Evolutionary conservation across 768 basidiomycete genomes (phyloP), one percentile per base, ranked within the genome.

Genomic region (Lentinula sp.): DNA sequence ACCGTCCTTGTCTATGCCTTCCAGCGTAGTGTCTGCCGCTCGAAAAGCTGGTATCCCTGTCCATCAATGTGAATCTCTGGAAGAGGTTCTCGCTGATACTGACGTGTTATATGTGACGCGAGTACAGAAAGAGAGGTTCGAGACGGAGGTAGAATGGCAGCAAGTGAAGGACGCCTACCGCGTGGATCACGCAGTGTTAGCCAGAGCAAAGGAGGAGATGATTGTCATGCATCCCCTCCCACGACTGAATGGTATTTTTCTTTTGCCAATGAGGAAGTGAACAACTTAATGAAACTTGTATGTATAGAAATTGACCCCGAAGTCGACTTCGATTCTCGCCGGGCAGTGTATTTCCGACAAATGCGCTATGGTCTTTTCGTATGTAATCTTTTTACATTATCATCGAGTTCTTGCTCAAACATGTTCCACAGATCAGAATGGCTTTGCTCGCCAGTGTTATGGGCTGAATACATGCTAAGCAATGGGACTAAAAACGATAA

Each of bases 211-310:
- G 77, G 89, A 93, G 64, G 91, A 95, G 57, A 93, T 97, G 87
- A 98, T 98, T 61, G 94, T 98, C 65, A 96, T 99, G 95, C 97
- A 99, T 73, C 97, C 97, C n/a, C 79, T 99, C 21, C 97, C 97
- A 13, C 76, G 97, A 68, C 86, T 96, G 55, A 93, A 92, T 62
- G 92, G 92, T 87, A 65, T 64, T 84, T 18, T 37, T 52, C 4
- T 31, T 43, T 7, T 40, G 9, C 23, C 11, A 21, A 34, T 11
- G 13, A 28, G 31, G n/a, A 16, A 15, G 32, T 31, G 18, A n/a
- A 16, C 9, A 18, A 21, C 28, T n/a, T 9, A 62, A 60, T 68
- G 60, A 70, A 61, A 10, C 61, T 39, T 40, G 16, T 49, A 2
- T 63, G 13, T 43, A 3, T 65, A 94, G 97, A 99, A 89, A 98